Evolutionary conservation across 129 eudicot species (phyloP).

Genomic region (Lactuca sativa): DNA sequence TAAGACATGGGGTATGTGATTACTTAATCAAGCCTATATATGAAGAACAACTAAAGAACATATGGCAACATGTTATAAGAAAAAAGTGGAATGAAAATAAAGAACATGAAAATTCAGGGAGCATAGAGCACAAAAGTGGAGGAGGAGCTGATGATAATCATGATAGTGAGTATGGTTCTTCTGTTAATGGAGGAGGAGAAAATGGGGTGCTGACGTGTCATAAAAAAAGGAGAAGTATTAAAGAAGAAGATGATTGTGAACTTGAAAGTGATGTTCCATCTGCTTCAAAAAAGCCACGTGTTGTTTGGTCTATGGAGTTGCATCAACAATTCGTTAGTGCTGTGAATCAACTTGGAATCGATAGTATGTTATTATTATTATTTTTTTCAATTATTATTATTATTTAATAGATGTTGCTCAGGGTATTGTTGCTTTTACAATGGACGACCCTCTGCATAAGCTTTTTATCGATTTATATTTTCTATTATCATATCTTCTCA

Average conservation of each 20-base stretch:
- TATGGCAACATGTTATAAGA: conserved; percentile 88
- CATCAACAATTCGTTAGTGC: conserved; percentile 86
- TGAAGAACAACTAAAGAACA: conserved; percentile 69
- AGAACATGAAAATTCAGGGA: conserved; percentile 62
- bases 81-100: conserved; percentile 62
- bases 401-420: too few species aligned
- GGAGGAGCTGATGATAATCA: neutral
- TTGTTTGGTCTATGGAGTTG: conserved; percentile 77
- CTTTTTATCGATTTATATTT: too few species aligned
- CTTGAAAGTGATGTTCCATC: conserved; percentile 62
- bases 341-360: conserved; percentile 79
- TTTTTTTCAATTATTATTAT: neutral
- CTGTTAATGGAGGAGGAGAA: conserved; percentile 61
- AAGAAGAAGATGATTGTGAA: conserved; percentile 68
- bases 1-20: conserved; percentile 83
- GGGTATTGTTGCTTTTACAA: too few species aligned
- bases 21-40: conserved; percentile 78
- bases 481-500: too few species aligned
- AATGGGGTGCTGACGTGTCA: conserved; percentile 43
- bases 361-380: conserved; percentile 60
- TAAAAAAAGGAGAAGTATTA: conserved; percentile 59
- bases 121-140: conserved; percentile 54
- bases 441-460: too few species aligned
- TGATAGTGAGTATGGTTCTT: conserved; percentile 67
- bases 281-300: conserved; percentile 71